Evolutionary conservation across 2,329 filamentous ascomycete genomes (phyloP), one percentile per base, ranked within the genome.

Genomic region (Juglanconis juglandina): DNA sequence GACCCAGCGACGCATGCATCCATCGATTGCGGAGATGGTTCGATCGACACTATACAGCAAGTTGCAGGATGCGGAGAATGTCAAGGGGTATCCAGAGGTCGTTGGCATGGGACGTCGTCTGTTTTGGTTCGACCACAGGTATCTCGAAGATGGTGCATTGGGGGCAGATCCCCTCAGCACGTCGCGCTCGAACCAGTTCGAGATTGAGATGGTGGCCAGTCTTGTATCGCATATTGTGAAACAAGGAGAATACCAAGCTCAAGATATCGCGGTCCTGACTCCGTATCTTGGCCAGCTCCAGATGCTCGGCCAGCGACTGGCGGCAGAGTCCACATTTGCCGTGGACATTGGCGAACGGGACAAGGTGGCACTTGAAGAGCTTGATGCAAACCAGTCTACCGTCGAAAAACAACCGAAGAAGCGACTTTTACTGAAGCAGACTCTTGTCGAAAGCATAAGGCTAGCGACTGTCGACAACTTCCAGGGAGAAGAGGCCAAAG

Each of bases 391-490:
- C 6, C 68, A 72, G 24, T 32, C 68, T 41, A 65, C 66, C 6
- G 59, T 60, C 2, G 42, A 42, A 11, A 8, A 2, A 1, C 39
- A 48, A 39, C 0, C 51, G 42, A 8, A 5, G 8, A 8, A 10
- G n/a, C 32, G 30, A 53, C 37, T 6, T 35, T 9, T 1, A 34
- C 65, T 1, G 47, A 82, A 79, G 67, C 76, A 73, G 4, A 77
- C 73, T 0, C 73, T 87, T 0, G 67, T 80, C 0, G 74, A 81
- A 32, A 76, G 75, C 1, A 69, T 89, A 3, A 74, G 83, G 4
- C 71, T 88, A 0, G 86, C 87, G 0, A 91, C 87, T 0, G 81
- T 91, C 0, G 87, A 91, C 69, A 92, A 92, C 64, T 92, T 91
- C 58, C 88, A 93, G 66, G 90, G 89, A 0, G 89, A 93, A 68